These are phyloP conservation scores for Tardiomyces depauwii DNA, from an alignment of 1,139 yeast species.

Conservation along the genomic window DNA sequence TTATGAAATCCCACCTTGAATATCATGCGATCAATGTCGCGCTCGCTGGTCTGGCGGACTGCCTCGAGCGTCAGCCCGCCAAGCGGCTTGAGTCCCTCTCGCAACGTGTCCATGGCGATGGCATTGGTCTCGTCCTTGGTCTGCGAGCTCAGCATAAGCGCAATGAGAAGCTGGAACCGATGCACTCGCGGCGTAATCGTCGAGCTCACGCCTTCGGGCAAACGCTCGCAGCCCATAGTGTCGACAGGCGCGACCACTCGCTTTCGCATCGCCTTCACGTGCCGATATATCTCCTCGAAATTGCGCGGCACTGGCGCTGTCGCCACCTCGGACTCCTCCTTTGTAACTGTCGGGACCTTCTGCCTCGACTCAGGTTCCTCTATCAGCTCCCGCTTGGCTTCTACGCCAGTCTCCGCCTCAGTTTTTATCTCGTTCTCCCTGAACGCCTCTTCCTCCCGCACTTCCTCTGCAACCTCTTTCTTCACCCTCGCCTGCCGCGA, in stretches of 20 bases:
- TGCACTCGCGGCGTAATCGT: constrained; percentile 28
- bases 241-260: constrained; percentile 72
- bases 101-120: constrained; percentile 55
- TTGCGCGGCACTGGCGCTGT: constrained; percentile 7
- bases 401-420: too few species aligned
- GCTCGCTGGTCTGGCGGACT: constrained; percentile 41
- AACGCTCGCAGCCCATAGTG: constrained; percentile 73
- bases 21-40: constrained; percentile 53
- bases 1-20: constrained; percentile 79
- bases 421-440: too few species aligned
- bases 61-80: constrained; percentile 26
- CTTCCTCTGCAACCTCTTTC: too few species aligned
- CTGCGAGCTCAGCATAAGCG: constrained; percentile 83
- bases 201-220: constrained; percentile 35
- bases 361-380: too few species aligned
- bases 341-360: too few species aligned
- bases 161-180: constrained; percentile 64
- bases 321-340: neutral
- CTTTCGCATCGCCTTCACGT: constrained; percentile 54
- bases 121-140: constrained; percentile 84
- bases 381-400: too few species aligned
- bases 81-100: constrained; percentile 23
- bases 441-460: too few species aligned
- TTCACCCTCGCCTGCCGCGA: too few species aligned
- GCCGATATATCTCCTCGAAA: constrained; percentile 42